phyloP scores from a whole-genome alignment of 1,284 basidiomycete species.

The Rhodotorula sp. region DNA sequence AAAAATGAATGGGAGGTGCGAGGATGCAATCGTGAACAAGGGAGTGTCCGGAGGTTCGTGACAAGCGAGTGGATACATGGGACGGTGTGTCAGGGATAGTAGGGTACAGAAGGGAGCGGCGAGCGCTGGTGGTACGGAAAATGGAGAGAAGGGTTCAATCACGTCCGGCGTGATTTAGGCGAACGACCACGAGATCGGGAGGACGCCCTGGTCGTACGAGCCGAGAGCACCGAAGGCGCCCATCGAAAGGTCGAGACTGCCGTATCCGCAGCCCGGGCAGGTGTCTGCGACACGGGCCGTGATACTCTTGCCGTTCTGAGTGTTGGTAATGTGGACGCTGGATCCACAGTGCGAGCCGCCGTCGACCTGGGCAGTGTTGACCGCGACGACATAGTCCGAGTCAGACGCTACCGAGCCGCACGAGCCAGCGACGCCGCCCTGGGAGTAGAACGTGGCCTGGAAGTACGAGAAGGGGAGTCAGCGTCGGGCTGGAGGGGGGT shows the following conservation, averaged over 20 bases:
- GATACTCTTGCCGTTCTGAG: slow-evolving; percentile 22
- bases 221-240: slow-evolving; percentile 24
- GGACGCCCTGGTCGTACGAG: slow-evolving; percentile 21
- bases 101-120: neutral
- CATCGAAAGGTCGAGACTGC: slow-evolving; percentile 22
- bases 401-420: slow-evolving; percentile 24
- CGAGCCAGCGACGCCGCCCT: slow-evolving; percentile 24
- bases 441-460: slow-evolving; percentile 16
- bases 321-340: slow-evolving; percentile 16
- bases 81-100: neutral
- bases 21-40: neutral
- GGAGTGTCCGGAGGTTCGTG: neutral
- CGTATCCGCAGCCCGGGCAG: slow-evolving; percentile 17
- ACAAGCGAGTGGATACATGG: slow-evolving; percentile 1
- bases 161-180: neutral
- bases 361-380: slow-evolving; percentile 15
- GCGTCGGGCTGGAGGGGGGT: too few species aligned
- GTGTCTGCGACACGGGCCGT: slow-evolving; percentile 19
- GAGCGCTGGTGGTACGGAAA: neutral
- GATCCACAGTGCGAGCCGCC: slow-evolving; percentile 20
- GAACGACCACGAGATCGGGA: slow-evolving; percentile 29
- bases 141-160: neutral
- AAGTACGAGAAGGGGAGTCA: too few species aligned
- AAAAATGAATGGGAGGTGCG: neutral
- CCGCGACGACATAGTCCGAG: slow-evolving; percentile 24